These are phyloP conservation scores for Lipomyces orientalis DNA, from an alignment of 805 yeast species.

Conservation along the genomic window DNA sequence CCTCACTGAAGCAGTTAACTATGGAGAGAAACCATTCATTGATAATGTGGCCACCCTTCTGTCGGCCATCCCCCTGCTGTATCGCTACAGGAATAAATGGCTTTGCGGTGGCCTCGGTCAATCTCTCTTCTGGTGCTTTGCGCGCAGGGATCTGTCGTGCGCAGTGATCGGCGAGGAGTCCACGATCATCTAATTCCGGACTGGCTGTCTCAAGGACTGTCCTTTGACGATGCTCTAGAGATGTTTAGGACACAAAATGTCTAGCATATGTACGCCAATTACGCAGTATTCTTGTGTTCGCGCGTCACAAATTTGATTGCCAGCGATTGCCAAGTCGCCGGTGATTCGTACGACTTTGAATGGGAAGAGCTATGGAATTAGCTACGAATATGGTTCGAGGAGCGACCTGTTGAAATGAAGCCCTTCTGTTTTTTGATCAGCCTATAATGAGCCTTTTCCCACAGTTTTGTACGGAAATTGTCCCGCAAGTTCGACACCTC, in stretches of 20 bases:
- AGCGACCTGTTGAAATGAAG: constrained; percentile 48
- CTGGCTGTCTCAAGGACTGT: constrained; percentile 46
- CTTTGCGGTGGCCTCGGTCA: constrained; percentile 46
- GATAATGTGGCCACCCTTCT: too few relatives aligned
- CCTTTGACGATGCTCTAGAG: constrained; percentile 3
- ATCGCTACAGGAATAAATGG: constrained; percentile 51
- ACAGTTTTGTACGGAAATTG: constrained; percentile 48
- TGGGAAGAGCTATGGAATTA: constrained; percentile 53
- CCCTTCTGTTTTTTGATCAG: constrained; percentile 44
- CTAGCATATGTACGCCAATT: constrained; percentile 51
- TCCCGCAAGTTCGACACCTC: constrained; percentile 41
- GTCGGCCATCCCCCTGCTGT: too few relatives aligned
- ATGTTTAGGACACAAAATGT: constrained; percentile 37
- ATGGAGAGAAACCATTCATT: too few relatives aligned
- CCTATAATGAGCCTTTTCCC: constrained; percentile 47
- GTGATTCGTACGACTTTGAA: constrained; percentile 44
- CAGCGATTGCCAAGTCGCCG: constrained; percentile 31
- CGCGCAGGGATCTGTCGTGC: constrained; percentile 51
- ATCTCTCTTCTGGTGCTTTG: constrained; percentile 54
- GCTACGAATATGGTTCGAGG: constrained; percentile 48
- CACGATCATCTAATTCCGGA: constrained; percentile 46
- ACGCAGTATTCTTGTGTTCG: constrained; percentile 49
- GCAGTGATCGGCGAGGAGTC: constrained; percentile 49
- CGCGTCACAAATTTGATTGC: constrained; percentile 49
- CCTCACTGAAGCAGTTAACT: too few relatives aligned